phyloP scores from a whole-genome alignment of 2,329 filamentous ascomycete genomes.

The Tolypocladium capitatum region DNA sequence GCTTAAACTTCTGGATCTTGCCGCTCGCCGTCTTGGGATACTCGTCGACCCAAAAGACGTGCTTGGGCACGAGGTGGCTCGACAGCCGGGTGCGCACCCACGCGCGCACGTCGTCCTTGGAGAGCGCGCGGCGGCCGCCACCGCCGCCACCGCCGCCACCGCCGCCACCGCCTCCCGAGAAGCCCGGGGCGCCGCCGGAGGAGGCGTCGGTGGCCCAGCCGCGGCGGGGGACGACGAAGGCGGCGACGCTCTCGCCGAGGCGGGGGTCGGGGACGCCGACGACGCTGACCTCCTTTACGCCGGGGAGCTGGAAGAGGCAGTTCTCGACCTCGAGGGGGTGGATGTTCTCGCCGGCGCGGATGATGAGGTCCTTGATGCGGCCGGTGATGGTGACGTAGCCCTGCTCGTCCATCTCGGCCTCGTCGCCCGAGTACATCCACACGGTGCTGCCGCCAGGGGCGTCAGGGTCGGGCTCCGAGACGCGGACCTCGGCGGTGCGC shows the following conservation, averaged over 20 bases:
- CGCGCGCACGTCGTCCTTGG: slow-evolving; percentile 44
- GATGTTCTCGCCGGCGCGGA: slow-evolving; percentile 90
- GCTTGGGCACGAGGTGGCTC: slow-evolving; percentile 70
- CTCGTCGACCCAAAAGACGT: slow-evolving; percentile 76
- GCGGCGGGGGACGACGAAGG: slow-evolving; percentile 54
- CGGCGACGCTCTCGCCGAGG: slow-evolving; percentile 78
- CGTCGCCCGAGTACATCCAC: slow-evolving; percentile 92
- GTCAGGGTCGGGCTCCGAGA: slow-evolving; percentile 27
- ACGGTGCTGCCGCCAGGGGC: slow-evolving; percentile 25
- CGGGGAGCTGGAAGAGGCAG: slow-evolving; percentile 60
- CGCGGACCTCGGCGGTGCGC: slow-evolving; percentile 54
- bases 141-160: slow-evolving; percentile 10
- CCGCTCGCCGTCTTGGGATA: slow-evolving; percentile 93
- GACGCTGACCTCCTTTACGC: slow-evolving; percentile 64
- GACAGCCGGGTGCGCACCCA: slow-evolving; percentile 62
- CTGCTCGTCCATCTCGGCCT: slow-evolving; percentile 69
- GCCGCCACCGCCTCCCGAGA: slow-evolving; percentile 13
- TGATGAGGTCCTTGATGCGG: slow-evolving; percentile 89
- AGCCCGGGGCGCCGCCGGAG: slow-evolving; percentile 4
- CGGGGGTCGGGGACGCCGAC: slow-evolving; percentile 71
- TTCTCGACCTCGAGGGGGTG: slow-evolving; percentile 90
- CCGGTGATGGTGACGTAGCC: slow-evolving; percentile 85
- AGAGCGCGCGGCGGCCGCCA: slow-evolving; percentile 24
- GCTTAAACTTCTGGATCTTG: slow-evolving; percentile 91
- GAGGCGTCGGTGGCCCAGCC: slow-evolving; percentile 14